phyloP scores from a whole-genome alignment of 139 green algal genomes.

The Pedinophyceae sp. region DNA sequence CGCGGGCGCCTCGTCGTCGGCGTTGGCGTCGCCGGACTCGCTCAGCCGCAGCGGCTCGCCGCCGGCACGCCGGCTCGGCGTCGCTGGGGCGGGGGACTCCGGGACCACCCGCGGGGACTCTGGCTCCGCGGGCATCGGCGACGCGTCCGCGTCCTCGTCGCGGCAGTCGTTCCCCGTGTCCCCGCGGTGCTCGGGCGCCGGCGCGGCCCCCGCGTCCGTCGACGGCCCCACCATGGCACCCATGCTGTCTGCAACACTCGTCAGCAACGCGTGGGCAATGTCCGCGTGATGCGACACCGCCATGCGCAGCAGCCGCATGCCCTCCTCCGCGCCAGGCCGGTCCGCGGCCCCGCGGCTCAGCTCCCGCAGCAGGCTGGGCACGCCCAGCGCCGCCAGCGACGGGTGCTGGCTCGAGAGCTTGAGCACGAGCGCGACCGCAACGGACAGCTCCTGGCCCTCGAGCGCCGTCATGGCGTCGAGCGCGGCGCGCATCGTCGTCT shows the following conservation, averaged over 20 bases:
- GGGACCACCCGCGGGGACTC: too few species aligned
- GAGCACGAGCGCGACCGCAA: conserved; percentile 17
- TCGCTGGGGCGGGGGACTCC: too few species aligned
- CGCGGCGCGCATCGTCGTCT: conserved; percentile 11
- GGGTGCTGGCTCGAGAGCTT: conserved; percentile 14
- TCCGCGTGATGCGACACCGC: conserved; percentile 18
- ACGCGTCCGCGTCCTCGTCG: background rate
- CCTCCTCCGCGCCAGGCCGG: background rate
- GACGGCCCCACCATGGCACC: background rate
- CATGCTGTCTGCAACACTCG: background rate
- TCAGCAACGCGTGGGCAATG: conserved; percentile 15
- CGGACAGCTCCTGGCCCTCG: conserved; percentile 14
- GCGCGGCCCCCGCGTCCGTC: background rate
- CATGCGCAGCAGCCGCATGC: conserved; percentile 13
- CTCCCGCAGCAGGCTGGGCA: too few species aligned
- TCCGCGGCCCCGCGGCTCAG: conserved; percentile 8
- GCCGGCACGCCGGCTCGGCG: background rate
- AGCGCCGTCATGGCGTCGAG: conserved; percentile 14
- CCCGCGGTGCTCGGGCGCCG: conserved; percentile 6
- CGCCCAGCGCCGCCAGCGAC: background rate
- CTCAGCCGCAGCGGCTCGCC: conserved; percentile 7
- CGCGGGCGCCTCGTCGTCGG: background rate
- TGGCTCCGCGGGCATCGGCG: background rate
- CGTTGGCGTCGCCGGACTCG: conserved; percentile 9
- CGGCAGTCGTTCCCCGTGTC: too few species aligned